Conservation (phyloP, 345 rosid species). For the Populus deltoides region DNA sequence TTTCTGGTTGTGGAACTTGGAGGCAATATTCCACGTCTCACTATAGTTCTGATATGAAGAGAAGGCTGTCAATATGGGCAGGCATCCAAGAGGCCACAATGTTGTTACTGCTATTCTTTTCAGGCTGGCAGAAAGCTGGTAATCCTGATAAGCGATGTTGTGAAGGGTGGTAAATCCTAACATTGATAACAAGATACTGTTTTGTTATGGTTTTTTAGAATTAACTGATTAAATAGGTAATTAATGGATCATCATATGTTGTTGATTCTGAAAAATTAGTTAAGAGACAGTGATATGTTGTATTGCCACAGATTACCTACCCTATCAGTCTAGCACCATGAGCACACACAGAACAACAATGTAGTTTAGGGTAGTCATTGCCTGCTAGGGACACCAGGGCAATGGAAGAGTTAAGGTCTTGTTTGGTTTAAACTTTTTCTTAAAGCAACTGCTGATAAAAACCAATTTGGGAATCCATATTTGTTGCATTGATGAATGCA, state of each 20-base stretch:
- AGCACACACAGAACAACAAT: background rate
- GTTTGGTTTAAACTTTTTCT: conserved; percentile 10
- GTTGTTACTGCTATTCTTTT: conserved; percentile 26
- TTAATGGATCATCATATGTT: background rate
- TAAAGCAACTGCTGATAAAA: conserved; percentile 33
- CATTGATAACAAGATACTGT: background rate
- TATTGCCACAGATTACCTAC: background rate
- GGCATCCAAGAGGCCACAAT: conserved; percentile 32
- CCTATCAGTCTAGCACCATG: background rate
- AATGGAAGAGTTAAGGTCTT: conserved; percentile 6
- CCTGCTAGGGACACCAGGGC: conserved; percentile 19
- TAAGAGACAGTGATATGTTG: background rate
- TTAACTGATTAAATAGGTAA: background rate
- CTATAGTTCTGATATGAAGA: conserved; percentile 31
- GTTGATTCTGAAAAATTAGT: background rate
- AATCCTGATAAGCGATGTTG: background rate
- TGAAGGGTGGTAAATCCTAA: conserved; percentile 23
- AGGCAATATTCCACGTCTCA: conserved; percentile 17
- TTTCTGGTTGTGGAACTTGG: conserved; percentile 31
- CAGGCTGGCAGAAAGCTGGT: conserved; percentile 27
- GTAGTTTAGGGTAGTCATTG: conserved; percentile 14
- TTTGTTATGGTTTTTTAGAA: too few species aligned
- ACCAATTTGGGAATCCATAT: conserved; percentile 74
- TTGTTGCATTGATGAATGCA: conserved; percentile 42
- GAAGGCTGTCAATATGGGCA: conserved; percentile 24